phyloP scores from a whole-genome alignment of 2,329 filamentous ascomycete genomes.

The Hymenoscyphus infarciens region DNA sequence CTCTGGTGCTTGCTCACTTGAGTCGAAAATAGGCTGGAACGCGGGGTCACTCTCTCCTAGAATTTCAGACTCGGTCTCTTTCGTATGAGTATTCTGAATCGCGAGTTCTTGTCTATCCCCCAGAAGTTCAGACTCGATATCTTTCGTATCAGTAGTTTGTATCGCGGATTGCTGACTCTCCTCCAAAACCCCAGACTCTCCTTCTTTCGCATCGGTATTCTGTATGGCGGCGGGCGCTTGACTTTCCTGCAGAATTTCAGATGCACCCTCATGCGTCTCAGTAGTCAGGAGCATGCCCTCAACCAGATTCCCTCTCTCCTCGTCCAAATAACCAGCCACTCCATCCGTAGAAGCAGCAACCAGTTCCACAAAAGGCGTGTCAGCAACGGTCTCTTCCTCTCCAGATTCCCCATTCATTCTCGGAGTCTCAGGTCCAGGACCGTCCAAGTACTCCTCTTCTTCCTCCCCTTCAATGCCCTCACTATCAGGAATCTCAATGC shows the following conservation, averaged over 20 bases:
- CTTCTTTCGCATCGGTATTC: not conserved
- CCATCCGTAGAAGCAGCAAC: not conserved
- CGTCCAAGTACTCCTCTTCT: not conserved
- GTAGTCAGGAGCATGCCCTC: not conserved
- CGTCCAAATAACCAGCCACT: not conserved
- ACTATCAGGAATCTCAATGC: constrained; percentile 7
- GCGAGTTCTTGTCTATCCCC: not conserved
- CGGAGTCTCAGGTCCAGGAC: not conserved
- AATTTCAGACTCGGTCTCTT: not conserved
- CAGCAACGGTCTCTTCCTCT: not conserved
- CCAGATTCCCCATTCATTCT: not conserved
- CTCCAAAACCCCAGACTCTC: not conserved
- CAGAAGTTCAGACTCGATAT: not conserved
- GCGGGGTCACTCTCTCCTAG: not conserved
- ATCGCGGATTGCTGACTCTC: not conserved
- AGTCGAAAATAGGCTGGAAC: not conserved
- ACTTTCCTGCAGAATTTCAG: not conserved
- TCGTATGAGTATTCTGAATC: not conserved
- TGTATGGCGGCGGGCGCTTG: not conserved
- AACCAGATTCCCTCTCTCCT: not conserved
- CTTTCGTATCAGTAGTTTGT: not conserved
- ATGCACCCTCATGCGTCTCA: not conserved
- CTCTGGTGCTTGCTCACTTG: not conserved
- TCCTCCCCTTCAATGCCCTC: not conserved
- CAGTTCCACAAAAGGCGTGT: constrained; percentile 1